A percentile compares a stretch with the other conserved stretches of the same genome.
Evolutionary conservation across 202 grass and related monocot species (phyloP).

Genomic region (Tripidium arundinaceum): DNA sequence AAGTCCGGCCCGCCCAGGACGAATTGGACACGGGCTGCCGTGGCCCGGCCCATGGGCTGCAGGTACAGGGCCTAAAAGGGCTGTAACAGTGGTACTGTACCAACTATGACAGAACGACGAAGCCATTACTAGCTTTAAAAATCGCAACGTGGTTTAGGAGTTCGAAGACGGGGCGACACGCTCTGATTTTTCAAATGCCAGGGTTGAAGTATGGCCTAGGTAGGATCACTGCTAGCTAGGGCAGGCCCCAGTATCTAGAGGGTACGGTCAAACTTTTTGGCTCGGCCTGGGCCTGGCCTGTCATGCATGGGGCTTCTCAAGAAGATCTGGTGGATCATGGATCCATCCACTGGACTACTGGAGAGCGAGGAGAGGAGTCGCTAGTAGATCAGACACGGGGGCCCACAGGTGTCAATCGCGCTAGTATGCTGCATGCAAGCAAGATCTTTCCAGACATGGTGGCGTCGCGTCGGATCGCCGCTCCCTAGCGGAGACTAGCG

Average conservation of each 20-base stretch:
- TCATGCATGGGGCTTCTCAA: background rate
- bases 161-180: background rate
- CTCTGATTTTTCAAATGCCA: background rate
- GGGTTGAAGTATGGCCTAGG: background rate
- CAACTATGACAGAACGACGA: too few relatives aligned
- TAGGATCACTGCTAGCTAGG: background rate
- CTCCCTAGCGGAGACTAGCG: background rate
- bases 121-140: background rate
- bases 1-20: background rate
- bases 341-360: background rate
- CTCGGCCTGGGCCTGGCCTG: background rate
- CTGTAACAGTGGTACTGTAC: background rate
- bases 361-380: too few relatives aligned
- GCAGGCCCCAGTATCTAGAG: constrained; percentile 23
- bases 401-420: background rate
- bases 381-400: background rate
- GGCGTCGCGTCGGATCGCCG: constrained; percentile 11
- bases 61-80: background rate
- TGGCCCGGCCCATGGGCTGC: constrained; percentile 35
- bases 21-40: constrained; percentile 4
- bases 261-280: constrained; percentile 53
- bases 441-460: constrained; percentile 7
- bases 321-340: background rate
- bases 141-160: background rate
- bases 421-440: background rate